phyloP scores from a whole-genome alignment of 768 basidiomycete species.

The Pleurotus platypus region DNA sequence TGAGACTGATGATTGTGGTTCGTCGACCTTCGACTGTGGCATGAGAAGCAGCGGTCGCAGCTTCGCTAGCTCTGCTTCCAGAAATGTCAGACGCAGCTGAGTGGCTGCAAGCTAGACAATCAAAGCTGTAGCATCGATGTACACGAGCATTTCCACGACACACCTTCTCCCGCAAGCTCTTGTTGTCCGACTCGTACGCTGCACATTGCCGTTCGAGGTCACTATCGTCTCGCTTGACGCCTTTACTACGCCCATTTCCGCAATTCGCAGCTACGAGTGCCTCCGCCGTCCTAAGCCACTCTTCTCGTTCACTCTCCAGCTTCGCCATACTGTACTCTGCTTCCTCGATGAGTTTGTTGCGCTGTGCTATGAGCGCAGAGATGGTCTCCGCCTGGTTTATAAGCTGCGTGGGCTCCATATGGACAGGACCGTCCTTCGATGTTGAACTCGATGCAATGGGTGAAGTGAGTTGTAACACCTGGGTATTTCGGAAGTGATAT shows the following conservation, averaged over 20 bases:
- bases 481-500: neutral
- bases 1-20: neutral
- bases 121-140: no score
- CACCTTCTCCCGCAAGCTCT: conserved; percentile 58
- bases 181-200: conserved; percentile 58
- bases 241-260: conserved; percentile 23
- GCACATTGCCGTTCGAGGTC: conserved; percentile 51
- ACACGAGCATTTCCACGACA: conserved; percentile 7
- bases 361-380: conserved; percentile 48
- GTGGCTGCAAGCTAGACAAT: conserved; percentile 51
- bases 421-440: no score
- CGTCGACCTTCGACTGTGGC: neutral
- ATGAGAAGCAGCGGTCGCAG: conserved; percentile 62
- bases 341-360: conserved; percentile 51
- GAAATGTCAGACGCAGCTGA: conserved; percentile 44
- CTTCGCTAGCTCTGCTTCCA: conserved; percentile 63
- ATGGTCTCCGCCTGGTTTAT: conserved; percentile 62
- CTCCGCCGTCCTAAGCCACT: conserved; percentile 67
- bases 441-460: neutral
- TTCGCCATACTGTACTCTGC: conserved; percentile 55
- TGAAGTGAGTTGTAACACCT: conserved; percentile 47
- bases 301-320: conserved; percentile 60
- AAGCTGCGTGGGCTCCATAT: conserved; percentile 39
- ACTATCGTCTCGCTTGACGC: conserved; percentile 10
- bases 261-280: conserved; percentile 53